Evolutionary conservation across 257 asterid genomes (phyloP).

Genomic region (Leonotis leonurus): DNA sequence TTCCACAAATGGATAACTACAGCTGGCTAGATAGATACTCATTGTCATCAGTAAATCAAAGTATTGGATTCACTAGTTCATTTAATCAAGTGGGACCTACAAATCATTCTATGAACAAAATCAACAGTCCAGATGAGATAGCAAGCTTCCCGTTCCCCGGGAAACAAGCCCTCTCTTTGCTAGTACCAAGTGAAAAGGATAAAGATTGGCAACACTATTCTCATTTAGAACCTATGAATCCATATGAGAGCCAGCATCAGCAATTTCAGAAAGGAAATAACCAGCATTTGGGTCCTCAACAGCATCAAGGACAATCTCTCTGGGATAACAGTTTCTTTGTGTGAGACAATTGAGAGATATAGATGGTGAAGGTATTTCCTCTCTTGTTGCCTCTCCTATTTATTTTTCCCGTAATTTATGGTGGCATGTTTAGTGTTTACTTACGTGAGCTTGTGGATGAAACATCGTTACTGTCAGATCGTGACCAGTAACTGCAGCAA

Average conservation of each 20-base stretch:
- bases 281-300: constrained; percentile 42
- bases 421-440: background rate
- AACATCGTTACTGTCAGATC: constrained; percentile 28
- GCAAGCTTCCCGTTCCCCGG: constrained; percentile 81
- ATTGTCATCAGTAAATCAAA: constrained; percentile 41
- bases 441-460: background rate
- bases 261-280: constrained; percentile 52
- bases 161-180: constrained; percentile 46
- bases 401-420: background rate
- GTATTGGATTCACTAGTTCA: constrained; percentile 40
- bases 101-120: constrained; percentile 27
- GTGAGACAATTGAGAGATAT: constrained; percentile 43
- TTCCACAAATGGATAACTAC: constrained; percentile 53
- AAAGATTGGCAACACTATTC: constrained; percentile 39
- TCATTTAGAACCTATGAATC: constrained; percentile 35
- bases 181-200: constrained; percentile 40
- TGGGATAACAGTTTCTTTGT: constrained; percentile 59
- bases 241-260: constrained; percentile 45
- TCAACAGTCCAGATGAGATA: constrained; percentile 36
- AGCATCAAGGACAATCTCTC: constrained; percentile 55
- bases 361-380: constrained; percentile 30
- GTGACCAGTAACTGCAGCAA: constrained; percentile 37
- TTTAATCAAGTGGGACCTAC: constrained; percentile 34
- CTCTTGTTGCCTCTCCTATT: background rate
- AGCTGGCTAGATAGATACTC: constrained; percentile 74